Conservation (phyloP, 2,329 filamentous ascomycete species). For the Ceratocystis alfenasii region DNA sequence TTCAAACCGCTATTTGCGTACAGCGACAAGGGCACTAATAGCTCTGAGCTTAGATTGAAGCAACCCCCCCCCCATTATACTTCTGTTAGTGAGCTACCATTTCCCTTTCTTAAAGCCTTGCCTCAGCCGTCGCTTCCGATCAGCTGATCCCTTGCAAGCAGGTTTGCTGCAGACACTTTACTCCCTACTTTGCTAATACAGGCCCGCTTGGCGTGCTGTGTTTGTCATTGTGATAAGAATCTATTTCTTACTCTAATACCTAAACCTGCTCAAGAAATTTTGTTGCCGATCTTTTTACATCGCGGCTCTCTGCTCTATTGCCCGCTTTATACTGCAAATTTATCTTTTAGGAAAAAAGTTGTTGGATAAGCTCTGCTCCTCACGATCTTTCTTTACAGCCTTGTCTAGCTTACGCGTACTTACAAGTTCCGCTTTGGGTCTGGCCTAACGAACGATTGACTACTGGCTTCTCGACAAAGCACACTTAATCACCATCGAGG, state of each 20-base stretch:
- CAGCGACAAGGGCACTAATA: background rate
- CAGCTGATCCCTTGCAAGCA: slow-evolving; percentile 1
- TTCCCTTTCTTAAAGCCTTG: background rate
- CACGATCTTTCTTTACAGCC: too few species aligned
- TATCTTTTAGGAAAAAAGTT: too few species aligned
- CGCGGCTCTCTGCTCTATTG: background rate
- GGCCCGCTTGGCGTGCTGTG: background rate
- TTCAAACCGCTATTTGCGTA: background rate
- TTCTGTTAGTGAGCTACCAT: slow-evolving; percentile 2
- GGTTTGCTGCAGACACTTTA: slow-evolving; percentile 1
- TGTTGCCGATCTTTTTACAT: too few species aligned
- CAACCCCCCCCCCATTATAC: background rate
- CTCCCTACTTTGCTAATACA: background rate
- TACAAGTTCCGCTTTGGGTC: too few species aligned
- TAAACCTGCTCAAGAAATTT: too few species aligned
- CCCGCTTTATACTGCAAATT: background rate
- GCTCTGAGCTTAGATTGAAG: background rate
- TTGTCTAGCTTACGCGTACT: too few species aligned
- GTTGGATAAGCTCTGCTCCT: too few species aligned
- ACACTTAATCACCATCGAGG: too few species aligned
- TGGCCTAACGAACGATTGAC: too few species aligned
- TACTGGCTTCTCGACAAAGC: too few species aligned
- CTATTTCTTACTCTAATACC: background rate
- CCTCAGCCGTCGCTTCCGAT: background rate
- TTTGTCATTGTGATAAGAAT: too few species aligned